Conservation (phyloP, 2,329 filamentous ascomycete species). For the Cladophialophora bantiana region DNA sequence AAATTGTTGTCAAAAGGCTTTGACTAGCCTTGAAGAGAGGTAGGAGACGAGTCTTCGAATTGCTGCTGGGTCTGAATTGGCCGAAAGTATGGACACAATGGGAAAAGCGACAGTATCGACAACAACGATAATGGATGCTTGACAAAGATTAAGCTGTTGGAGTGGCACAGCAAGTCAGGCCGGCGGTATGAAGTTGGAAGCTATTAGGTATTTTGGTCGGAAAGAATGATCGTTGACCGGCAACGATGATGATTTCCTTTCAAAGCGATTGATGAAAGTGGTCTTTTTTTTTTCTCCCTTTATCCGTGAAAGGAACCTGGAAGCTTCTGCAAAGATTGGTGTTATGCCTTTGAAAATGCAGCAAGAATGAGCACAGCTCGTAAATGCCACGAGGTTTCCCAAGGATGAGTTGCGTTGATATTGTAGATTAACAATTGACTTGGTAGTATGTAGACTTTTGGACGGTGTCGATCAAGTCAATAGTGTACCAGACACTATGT, state of each 20-base stretch:
- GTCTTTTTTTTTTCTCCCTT: constrained; percentile 15
- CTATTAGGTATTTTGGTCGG: constrained; percentile 33
- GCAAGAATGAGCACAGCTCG: constrained; percentile 35
- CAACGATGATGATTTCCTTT: constrained; percentile 36
- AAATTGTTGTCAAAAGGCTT: background rate
- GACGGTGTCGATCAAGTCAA: constrained; percentile 24
- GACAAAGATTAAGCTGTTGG: constrained; percentile 29
- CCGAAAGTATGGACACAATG: background rate
- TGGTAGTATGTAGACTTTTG: background rate
- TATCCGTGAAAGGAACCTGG: background rate
- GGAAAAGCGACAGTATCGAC: constrained; percentile 19
- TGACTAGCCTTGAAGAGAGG: constrained; percentile 31
- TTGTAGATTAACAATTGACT: constrained; percentile 21
- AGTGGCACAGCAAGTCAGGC: constrained; percentile 34
- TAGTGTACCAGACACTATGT: constrained; percentile 39
- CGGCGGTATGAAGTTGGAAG: constrained; percentile 27
- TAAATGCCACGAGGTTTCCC: constrained; percentile 23
- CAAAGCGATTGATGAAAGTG: constrained; percentile 29
- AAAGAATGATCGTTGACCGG: constrained; percentile 38
- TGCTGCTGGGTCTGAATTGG: constrained; percentile 20
- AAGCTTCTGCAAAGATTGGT: constrained; percentile 34
- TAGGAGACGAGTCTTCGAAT: constrained; percentile 16
- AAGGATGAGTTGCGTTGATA: constrained; percentile 22
- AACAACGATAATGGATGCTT: constrained; percentile 24
- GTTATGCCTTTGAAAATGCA: constrained; percentile 22